A percentile compares a stretch with the other conserved stretches of the same genome.
Conservation (phyloP, 768 basidiomycete genomes). For the Xerocomellus dryophilus region DNA sequence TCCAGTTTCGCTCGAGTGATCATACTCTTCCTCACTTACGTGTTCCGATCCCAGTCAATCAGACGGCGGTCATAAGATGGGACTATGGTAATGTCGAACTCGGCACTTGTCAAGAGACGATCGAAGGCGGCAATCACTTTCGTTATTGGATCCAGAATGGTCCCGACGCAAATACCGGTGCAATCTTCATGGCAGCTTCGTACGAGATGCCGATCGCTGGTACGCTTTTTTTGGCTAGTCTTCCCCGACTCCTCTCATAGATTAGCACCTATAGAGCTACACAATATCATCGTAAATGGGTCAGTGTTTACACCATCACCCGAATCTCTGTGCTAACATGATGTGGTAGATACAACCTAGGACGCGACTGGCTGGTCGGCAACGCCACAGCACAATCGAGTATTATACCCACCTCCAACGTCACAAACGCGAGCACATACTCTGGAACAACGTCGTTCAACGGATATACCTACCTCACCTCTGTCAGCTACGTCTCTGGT, state of each 20-base stretch:
- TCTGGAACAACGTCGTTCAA: conserved; percentile 59
- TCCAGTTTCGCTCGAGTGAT: conserved; percentile 2
- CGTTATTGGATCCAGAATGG: conserved; percentile 89
- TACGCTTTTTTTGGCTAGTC: conserved; percentile 34
- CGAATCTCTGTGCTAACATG: background rate
- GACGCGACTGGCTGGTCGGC: conserved; percentile 82
- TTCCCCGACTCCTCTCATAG: background rate
- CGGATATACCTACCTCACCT: conserved; percentile 72
- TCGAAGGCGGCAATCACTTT: conserved; percentile 84
- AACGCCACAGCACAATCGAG: conserved; percentile 60
- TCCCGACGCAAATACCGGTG: conserved; percentile 56
- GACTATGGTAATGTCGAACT: conserved; percentile 76
- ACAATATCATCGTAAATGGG: conserved; percentile 75
- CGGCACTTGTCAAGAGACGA: conserved; percentile 84
- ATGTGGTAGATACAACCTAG: conserved; percentile 63
- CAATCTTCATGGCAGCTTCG: conserved; percentile 72
- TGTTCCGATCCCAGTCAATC: conserved; percentile 51
- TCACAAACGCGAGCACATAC: conserved; percentile 53
- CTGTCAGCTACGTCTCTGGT: conserved; percentile 66
- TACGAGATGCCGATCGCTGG: conserved; percentile 66
- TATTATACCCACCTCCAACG: conserved; percentile 22
- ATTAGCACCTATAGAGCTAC: conserved; percentile 39
- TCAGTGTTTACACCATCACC: conserved; percentile 26
- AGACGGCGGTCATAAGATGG: conserved; percentile 82
- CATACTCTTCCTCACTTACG: background rate